Conservation (phyloP, 192 early-diverging fungal genomes). For the Coemansia sp. region DNA sequence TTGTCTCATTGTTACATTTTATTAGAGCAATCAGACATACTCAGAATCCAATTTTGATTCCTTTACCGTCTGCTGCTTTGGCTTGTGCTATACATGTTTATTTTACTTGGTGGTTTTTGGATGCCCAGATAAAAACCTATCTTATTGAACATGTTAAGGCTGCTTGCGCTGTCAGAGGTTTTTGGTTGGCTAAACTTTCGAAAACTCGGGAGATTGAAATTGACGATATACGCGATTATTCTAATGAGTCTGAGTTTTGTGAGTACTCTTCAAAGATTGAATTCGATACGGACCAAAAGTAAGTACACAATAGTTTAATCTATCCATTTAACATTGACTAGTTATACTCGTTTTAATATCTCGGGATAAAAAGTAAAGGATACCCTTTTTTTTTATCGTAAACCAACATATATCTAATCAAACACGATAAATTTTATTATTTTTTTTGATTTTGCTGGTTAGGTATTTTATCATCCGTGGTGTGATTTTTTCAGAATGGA, state of each 20-base stretch:
- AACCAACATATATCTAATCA: background rate
- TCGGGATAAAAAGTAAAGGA: too few relatives aligned
- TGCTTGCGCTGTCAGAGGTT: background rate
- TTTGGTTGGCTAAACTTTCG: background rate
- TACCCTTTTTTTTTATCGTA: too few relatives aligned
- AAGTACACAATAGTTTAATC: background rate
- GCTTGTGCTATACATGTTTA: slow-evolving; percentile 1
- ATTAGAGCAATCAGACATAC: background rate
- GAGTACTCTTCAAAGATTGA: slow-evolving; percentile 1
- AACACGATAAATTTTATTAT: slow-evolving; percentile 1
- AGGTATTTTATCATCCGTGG: slow-evolving; percentile 3
- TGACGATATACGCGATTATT: background rate
- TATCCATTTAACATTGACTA: too few relatives aligned
- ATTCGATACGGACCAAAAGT: slow-evolving; percentile 2
- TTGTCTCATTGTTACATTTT: background rate
- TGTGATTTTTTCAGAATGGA: slow-evolving; percentile 1
- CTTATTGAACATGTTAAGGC: background rate
- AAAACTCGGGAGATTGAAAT: background rate
- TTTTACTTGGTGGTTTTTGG: background rate
- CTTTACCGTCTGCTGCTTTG: background rate
- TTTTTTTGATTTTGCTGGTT: background rate
- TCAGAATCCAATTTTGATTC: background rate
- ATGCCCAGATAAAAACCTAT: background rate
- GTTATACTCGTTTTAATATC: background rate
- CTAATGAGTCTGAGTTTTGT: slow-evolving; percentile 1